Evolutionary conservation across 768 basidiomycete species (phyloP), one percentile per base, ranked within the genome.

Genomic region (Termitomyces sp.): DNA sequence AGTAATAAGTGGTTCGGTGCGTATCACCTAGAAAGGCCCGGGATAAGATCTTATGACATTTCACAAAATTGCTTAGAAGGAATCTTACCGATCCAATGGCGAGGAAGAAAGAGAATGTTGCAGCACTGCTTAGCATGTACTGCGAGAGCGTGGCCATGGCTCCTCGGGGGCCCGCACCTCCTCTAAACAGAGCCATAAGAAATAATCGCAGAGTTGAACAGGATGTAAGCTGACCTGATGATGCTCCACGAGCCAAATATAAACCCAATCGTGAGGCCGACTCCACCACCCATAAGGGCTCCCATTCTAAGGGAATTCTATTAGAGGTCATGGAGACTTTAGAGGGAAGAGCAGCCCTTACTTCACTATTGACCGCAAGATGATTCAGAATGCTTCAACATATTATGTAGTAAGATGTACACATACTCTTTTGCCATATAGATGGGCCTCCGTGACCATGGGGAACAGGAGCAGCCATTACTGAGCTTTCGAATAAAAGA

Each of bases 61-160:
- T 27, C 29, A 9, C 17, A 19, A 23, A n/a, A 9, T 16, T 23
- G 25, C 12, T 29, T 21, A 32, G 48, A 29, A 16, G 32, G 29
- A 58, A 85, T 44, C 37, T 65, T 67, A 95, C 94, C 31, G 94
- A 94, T 67, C 93, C 90, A 66, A 97, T 92, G 40, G 93, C 84
- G 59, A 98, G 86, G 86, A 98, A 98, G 77, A 98, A 98, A 3
- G 88, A 89, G 71, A 99, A 98, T 0, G 96, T 97, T 8, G 95
- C 95, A 5, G 92, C 96, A 65, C 96, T 98, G 66, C 92, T 92
- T 29, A 98, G 83, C 97, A 99, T 99, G 72, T 98, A 98, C 66
- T 95, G 93, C 14, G 95, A 96, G 50, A 99, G 83, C 1, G 97
- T 97, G 4, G 92, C 88, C 25, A 98, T 77, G 49, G 85, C 76